phyloP scores from a whole-genome alignment of 345 rosid species.

The Ricinus communis region DNA sequence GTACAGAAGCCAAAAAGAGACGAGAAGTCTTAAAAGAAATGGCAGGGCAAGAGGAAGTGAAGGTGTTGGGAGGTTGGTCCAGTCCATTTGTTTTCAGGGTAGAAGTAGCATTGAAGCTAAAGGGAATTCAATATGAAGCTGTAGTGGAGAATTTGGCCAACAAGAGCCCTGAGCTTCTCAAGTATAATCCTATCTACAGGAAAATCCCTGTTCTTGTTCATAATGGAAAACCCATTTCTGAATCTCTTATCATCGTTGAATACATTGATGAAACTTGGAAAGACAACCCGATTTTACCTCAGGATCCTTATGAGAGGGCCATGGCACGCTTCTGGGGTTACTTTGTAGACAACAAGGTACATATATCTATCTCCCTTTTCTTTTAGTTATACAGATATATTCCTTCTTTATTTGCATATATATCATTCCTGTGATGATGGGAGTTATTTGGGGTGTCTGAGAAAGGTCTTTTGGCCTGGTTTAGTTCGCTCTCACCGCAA shows the following conservation, averaged over 20 bases:
- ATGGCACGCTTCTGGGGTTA: slow-evolving; percentile 18
- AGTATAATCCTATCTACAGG: slow-evolving; percentile 23
- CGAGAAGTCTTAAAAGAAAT: neutral
- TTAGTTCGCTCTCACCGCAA: no score
- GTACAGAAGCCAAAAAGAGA: no score
- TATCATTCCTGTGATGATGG: no score
- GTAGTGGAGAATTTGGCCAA: slow-evolving; percentile 22
- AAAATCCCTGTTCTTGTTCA: slow-evolving; percentile 32
- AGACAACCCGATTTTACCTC: slow-evolving; percentile 11
- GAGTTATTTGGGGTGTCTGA: no score
- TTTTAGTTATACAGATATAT: neutral
- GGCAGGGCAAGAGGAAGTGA: slow-evolving; percentile 27
- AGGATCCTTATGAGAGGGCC: slow-evolving; percentile 12
- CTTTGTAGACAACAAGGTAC: slow-evolving; percentile 21
- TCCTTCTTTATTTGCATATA: no score
- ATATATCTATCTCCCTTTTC: neutral
- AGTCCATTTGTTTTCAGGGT: slow-evolving; percentile 29
- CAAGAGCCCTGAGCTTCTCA: slow-evolving; percentile 29
- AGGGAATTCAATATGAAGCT: slow-evolving; percentile 21
- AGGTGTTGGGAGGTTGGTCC: slow-evolving; percentile 23
- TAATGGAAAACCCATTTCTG: slow-evolving; percentile 14
- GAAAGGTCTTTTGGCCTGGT: no score
- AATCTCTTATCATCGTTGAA: slow-evolving; percentile 28
- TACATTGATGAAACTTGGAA: slow-evolving; percentile 28
- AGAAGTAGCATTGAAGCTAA: slow-evolving; percentile 27